A percentile compares a stretch with the other conserved stretches of the same genome.
Conservation (phyloP, 2,329 filamentous ascomycete genomes). For the Teratosphaeria nubilosa region DNA sequence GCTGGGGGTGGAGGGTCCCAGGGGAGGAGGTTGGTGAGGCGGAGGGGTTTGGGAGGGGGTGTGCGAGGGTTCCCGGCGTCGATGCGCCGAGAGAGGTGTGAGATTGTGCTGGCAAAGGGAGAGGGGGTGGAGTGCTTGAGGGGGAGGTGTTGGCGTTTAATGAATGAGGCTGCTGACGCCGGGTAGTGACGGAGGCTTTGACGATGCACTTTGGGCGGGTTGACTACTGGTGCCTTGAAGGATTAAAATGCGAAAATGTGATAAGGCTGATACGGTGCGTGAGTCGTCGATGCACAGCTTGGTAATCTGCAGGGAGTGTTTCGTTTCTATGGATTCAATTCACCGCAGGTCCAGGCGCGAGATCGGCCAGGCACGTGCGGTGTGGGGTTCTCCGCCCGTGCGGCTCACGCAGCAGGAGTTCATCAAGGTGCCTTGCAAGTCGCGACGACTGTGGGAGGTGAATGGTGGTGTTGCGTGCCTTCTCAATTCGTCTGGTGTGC, state of each 20-base stretch:
- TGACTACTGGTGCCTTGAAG: neutral
- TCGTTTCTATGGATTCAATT: neutral
- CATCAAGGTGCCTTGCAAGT: neutral
- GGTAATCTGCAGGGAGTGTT: neutral
- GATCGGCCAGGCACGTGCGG: neutral
- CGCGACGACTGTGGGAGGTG: neutral
- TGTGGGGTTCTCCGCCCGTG: neutral
- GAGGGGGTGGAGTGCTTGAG: neutral
- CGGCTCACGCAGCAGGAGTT: neutral
- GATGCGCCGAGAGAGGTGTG: neutral
- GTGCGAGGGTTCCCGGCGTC: neutral
- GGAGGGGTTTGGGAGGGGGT: neutral
- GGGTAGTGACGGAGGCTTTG: neutral
- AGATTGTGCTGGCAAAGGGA: neutral
- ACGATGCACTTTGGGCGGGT: neutral
- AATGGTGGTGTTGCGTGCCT: neutral
- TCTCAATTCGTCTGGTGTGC: neutral
- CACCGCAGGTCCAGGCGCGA: neutral
- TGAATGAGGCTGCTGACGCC: neutral
- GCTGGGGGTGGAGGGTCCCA: conserved; percentile 6
- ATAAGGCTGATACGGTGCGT: neutral
- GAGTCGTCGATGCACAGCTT: neutral
- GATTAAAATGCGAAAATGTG: neutral
- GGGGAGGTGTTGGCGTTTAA: neutral
- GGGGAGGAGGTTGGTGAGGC: conserved; percentile 8